These are phyloP conservation scores for Alternaria viburni DNA, from an alignment of 2,329 filamentous ascomycete genomes.

Conservation along the genomic window DNA sequence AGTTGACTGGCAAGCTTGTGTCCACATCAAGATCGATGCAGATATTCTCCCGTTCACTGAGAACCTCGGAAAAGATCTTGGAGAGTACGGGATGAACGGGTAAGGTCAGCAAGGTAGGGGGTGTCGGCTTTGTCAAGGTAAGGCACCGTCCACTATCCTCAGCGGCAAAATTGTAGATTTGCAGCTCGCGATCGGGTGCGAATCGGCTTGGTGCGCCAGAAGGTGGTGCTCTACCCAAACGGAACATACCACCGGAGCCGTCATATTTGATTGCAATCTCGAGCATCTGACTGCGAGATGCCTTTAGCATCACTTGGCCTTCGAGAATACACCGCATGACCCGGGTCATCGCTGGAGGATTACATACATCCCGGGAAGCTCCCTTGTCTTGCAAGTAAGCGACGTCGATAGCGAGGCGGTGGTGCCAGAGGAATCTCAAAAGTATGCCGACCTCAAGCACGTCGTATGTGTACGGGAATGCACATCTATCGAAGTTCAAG, in stretches of 20 bases:
- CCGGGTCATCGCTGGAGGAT: background rate
- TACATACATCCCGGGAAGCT: background rate
- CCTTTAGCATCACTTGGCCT: background rate
- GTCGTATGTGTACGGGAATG: background rate
- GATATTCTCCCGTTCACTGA: background rate
- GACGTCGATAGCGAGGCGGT: background rate
- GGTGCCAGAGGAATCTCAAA: background rate
- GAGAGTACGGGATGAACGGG: background rate
- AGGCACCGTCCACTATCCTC: background rate
- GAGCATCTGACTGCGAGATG: background rate
- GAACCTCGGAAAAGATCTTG: background rate
- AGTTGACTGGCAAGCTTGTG: background rate
- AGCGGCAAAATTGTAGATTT: background rate
- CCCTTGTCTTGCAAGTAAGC: background rate
- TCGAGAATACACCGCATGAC: background rate
- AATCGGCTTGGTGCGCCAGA: background rate
- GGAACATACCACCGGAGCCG: background rate
- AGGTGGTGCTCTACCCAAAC: background rate
- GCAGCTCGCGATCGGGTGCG: background rate
- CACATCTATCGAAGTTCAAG: background rate
- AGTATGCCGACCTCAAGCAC: background rate
- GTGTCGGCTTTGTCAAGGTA: background rate
- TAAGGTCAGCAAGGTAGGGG: background rate
- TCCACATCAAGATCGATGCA: background rate
- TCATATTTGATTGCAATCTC: background rate